phyloP scores from a whole-genome alignment of 2,329 filamentous ascomycete species.

The Atkinsonella hypoxylon region DNA sequence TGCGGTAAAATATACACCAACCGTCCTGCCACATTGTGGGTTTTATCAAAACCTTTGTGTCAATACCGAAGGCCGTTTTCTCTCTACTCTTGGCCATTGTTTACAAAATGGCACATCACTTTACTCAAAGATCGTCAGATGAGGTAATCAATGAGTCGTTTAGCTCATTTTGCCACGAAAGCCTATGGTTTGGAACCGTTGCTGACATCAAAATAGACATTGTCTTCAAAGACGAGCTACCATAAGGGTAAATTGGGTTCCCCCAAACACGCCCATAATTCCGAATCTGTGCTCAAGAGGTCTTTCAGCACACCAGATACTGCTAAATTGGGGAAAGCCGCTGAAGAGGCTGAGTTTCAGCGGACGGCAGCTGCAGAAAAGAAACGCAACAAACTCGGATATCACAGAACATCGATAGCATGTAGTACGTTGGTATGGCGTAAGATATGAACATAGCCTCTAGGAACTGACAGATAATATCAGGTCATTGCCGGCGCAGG shows the following conservation, averaged over 20 bases:
- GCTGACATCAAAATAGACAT: constrained; percentile 1
- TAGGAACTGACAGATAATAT: background rate
- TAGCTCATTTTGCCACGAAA: background rate
- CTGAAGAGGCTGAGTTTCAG: constrained; percentile 14
- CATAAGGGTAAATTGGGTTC: constrained; percentile 3
- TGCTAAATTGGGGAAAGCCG: constrained; percentile 27
- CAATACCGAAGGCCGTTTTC: too few species aligned
- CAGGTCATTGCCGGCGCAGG: constrained; percentile 81
- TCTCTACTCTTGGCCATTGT: background rate
- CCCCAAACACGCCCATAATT: constrained; percentile 18
- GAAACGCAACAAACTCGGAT: constrained; percentile 80
- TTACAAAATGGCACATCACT: constrained; percentile 3
- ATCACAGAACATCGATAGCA: constrained; percentile 88
- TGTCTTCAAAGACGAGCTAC: background rate
- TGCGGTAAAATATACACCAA: too few species aligned
- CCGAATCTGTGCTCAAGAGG: constrained; percentile 30
- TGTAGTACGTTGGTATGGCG: constrained; percentile 59
- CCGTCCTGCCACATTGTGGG: too few species aligned
- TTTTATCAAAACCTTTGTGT: too few species aligned
- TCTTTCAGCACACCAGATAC: constrained; percentile 38
- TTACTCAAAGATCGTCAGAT: constrained; percentile 3
- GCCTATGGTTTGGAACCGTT: background rate
- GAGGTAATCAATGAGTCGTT: constrained; percentile 1
- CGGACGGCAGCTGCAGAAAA: constrained; percentile 34
- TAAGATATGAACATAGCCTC: background rate